Evolutionary conservation across 108 stramenopile genomes (phyloP).

Genomic region (Skeletonema menzelii): DNA sequence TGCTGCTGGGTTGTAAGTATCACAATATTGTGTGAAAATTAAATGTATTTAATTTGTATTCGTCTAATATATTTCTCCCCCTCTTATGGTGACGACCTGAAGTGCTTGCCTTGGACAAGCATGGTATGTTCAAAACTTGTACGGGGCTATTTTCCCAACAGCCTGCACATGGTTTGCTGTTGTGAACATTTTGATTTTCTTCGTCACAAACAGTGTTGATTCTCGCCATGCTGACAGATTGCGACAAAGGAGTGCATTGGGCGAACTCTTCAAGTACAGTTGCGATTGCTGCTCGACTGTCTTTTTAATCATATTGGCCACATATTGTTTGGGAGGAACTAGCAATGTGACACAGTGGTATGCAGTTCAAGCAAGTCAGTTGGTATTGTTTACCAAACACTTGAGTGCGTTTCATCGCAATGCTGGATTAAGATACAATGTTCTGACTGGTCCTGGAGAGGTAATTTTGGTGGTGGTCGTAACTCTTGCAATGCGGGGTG

Average conservation of each 20-base stretch:
- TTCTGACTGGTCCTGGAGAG: constrained; percentile 89
- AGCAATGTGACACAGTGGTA: constrained; percentile 80
- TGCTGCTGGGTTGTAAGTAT: constrained; percentile 54
- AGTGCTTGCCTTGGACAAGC: constrained; percentile 66
- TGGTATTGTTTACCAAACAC: constrained; percentile 87
- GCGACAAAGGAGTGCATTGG: constrained; percentile 80
- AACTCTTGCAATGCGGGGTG: constrained; percentile 66
- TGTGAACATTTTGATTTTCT: constrained; percentile 76
- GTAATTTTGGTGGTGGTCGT: constrained; percentile 63
- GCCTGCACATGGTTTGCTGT: constrained; percentile 81
- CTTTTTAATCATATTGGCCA: constrained; percentile 75
- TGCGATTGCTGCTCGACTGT: constrained; percentile 84
- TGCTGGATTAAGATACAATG: constrained; percentile 81
- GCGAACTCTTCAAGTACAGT: constrained; percentile 88
- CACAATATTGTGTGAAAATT: neutral
- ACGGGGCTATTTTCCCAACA: constrained; percentile 67
- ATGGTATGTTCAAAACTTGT: constrained; percentile 81
- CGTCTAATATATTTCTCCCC: neutral
- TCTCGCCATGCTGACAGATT: constrained; percentile 80
- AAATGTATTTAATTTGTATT: neutral
- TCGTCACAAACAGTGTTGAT: constrained; percentile 62
- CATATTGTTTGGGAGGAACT: constrained; percentile 77
- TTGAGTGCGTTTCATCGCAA: constrained; percentile 84
- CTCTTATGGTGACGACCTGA: neutral
- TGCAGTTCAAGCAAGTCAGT: constrained; percentile 81